Evolutionary conservation across 192 early-diverging fungal species (phyloP).

Genomic region (Rhizoclosmatium globosum): DNA sequence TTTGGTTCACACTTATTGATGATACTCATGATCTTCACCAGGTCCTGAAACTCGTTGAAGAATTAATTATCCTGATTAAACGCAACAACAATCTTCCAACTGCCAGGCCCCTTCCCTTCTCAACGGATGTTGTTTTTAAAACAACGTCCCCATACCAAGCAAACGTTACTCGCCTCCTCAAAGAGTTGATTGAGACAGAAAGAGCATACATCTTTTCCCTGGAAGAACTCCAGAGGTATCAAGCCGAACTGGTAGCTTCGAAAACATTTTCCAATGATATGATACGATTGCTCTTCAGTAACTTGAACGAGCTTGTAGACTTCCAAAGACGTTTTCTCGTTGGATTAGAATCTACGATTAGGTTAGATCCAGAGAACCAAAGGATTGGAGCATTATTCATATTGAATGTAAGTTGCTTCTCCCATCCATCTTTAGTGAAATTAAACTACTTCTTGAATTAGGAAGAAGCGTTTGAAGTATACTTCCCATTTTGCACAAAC

Average conservation of each 20-base stretch:
- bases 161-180: conserved; percentile 85
- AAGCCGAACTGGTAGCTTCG: conserved; percentile 47
- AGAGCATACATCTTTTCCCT: conserved; percentile 92
- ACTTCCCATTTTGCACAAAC: conserved; percentile 96
- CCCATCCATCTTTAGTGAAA: no score
- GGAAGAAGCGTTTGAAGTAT: conserved; percentile 55
- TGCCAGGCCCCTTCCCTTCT: conserved; percentile 53
- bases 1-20: background rate
- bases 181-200: conserved; percentile 94
- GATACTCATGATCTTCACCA: conserved; percentile 23
- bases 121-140: conserved; percentile 17
- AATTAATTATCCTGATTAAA: conserved; percentile 81
- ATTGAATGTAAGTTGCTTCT: conserved; percentile 61
- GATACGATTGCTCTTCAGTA: conserved; percentile 87
- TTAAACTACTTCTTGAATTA: conserved; percentile 1
- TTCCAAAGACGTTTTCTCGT: conserved; percentile 96
- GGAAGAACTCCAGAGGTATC: conserved; percentile 71
- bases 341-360: conserved; percentile 80
- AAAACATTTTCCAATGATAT: conserved; percentile 85
- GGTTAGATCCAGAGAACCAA: conserved; percentile 82
- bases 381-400: conserved; percentile 88
- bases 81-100: conserved; percentile 67
- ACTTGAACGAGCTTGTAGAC: conserved; percentile 91
- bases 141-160: conserved; percentile 71
- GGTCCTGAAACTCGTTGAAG: conserved; percentile 85